Conservation (phyloP, 1,284 basidiomycete species). For the Earliella scabrosa region DNA sequence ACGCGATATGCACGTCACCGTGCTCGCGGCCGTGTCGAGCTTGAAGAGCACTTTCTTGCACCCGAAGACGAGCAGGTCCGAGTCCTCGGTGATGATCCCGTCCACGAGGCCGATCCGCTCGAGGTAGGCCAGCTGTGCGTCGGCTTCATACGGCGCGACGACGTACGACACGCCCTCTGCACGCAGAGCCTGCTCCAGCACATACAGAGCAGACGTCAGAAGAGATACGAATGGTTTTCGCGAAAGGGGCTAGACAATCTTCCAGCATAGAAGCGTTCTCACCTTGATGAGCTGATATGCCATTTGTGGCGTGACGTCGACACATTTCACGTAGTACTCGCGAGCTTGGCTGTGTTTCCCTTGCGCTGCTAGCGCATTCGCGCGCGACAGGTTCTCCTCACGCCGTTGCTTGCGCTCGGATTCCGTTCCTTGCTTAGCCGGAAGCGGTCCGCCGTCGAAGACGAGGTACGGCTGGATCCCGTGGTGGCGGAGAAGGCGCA, state of each 20-base stretch:
- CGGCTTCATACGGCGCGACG: slow-evolving; percentile 98
- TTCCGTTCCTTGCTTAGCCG: slow-evolving; percentile 94
- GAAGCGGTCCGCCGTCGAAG: slow-evolving; percentile 95
- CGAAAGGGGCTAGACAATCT: slow-evolving; percentile 15
- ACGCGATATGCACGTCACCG: slow-evolving; percentile 83
- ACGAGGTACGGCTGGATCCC: slow-evolving; percentile 91
- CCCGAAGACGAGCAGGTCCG: slow-evolving; percentile 96
- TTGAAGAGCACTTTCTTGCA: slow-evolving; percentile 89
- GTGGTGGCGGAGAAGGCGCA: slow-evolving; percentile 86
- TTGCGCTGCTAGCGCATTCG: slow-evolving; percentile 74
- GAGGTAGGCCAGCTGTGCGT: slow-evolving; percentile 94
- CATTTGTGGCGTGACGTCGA: slow-evolving; percentile 98
- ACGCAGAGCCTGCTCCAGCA: slow-evolving; percentile 67
- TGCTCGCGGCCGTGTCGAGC: slow-evolving; percentile 74
- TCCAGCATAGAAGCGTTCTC: slow-evolving; percentile 27
- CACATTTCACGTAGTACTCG: slow-evolving; percentile 88
- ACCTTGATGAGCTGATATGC: slow-evolving; percentile 98
- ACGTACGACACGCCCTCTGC: slow-evolving; percentile 84
- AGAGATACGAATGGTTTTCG: slow-evolving; percentile 5
- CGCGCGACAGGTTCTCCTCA: slow-evolving; percentile 70
- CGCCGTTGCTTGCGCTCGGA: slow-evolving; percentile 76
- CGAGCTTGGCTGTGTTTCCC: slow-evolving; percentile 83
- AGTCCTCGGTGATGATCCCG: slow-evolving; percentile 97
- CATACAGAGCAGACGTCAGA: neutral
- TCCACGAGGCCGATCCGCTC: slow-evolving; percentile 86